Base-by-base conservation (phyloP, 495 filamentous ascomycete genomes). In the Penicillium simplicissimum region DNA sequence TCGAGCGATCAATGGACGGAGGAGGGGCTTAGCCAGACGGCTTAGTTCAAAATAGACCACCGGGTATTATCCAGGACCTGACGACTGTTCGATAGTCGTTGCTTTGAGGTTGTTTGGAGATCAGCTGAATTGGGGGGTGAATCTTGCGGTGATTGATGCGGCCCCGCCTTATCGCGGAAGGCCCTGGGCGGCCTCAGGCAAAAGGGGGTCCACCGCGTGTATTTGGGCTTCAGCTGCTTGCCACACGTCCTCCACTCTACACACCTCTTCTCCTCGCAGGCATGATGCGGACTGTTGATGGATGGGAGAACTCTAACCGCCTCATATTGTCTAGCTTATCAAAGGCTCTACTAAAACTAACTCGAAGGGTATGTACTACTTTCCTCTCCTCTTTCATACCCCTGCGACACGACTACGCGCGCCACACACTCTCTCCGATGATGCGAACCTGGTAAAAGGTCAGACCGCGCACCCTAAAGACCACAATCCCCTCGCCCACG, bases 391-490 rank as follows among this genome's bases (percentile, higher is more conserved):
- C 35, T 34, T 4, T 28, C 19, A 3, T 4, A 19, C 47, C 14
- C 21, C 34, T 33, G n/a, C 19, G n/a, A 28, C 59, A 25, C 40
- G 52, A 61, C 45, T 43, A 63, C 49, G 21, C 25, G 14, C 49
- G 9, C 59, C 52, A 37, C 55, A 6, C 52, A 37, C 55, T 4
- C 51, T 33, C 74, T 79, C 82, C 82, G 60, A 79, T 85, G 85
- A 87, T 87, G 84, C 69, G 58, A 72, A 59, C 59, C 71, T 83
- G 85, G 84, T 87, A 87, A 87, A 87, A 87, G 85, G 85, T 83
- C 83, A 76, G 82, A 87, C 78, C 72, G 71, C 71, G 67, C 59
- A 49, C 47, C 49, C 38, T 59, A 57, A 52, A 62, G 40, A 25
- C 45, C 23, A 55, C 49, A 42, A 56, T 42, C 49, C 40, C 53